Conservation (phyloP, 768 basidiomycete species). For the Suillus subalutaceus region DNA sequence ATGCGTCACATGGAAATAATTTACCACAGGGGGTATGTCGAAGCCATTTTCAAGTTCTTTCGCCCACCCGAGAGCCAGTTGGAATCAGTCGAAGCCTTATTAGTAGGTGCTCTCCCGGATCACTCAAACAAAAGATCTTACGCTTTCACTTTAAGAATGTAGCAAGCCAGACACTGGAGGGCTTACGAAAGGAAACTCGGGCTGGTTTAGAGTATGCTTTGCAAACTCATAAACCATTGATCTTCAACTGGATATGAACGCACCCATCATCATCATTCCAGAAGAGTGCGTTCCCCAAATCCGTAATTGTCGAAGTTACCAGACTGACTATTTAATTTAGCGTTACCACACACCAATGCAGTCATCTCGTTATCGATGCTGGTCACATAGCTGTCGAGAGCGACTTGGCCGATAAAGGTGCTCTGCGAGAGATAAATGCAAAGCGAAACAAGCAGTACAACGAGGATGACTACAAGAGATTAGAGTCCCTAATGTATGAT, state of each 20-base stretch:
- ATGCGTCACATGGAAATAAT: constrained; percentile 98
- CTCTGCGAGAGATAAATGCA: constrained; percentile 72
- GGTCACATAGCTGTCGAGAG: constrained; percentile 96
- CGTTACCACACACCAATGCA: constrained; percentile 75
- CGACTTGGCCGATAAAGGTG: constrained; percentile 82
- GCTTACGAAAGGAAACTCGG: constrained; percentile 89
- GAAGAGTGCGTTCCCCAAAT: constrained; percentile 64
- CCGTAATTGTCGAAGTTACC: neutral
- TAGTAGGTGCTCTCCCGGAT: constrained; percentile 51
- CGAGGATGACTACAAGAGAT: constrained; percentile 81
- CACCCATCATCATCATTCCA: constrained; percentile 95
- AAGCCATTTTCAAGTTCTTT: constrained; percentile 89
- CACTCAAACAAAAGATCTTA: neutral
- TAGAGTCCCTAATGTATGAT: constrained; percentile 97
- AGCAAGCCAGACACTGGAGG: constrained; percentile 92
- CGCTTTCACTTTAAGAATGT: constrained; percentile 57
- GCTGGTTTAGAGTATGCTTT: constrained; percentile 93
- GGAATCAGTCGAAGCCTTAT: constrained; percentile 91
- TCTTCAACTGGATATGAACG: constrained; percentile 94
- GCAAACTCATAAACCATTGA: constrained; percentile 94
- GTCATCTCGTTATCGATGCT: constrained; percentile 90
- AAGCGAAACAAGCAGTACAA: constrained; percentile 85
- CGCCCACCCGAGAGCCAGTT: constrained; percentile 93
- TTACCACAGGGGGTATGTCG: constrained; percentile 92
- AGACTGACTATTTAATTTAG: constrained; percentile 41